Evolutionary conservation across 2,329 filamentous ascomycete species (phyloP), one percentile per base, ranked within the genome.

Genomic region (Neurospora crassa): DNA sequence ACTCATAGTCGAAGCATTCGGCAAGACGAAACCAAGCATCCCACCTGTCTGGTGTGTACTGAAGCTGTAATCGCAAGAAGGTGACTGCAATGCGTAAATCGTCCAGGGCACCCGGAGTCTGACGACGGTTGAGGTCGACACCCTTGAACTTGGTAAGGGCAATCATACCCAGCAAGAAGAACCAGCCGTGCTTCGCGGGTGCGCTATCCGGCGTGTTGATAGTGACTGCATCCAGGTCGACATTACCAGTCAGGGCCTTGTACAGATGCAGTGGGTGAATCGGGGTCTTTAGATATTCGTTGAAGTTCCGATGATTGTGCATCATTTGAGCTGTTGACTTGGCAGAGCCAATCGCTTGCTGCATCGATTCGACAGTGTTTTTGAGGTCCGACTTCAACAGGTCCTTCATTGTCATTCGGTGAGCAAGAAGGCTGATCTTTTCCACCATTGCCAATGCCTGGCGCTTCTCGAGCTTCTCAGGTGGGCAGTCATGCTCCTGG

Each of bases 371-470:
- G 72, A 99, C 96, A 0, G 94, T 93, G 18, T 86, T 89, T 79
- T 95, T 96, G 70, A 99, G 84, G 71, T 98, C 93, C 18, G 94
- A 96, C 79, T 97, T 98, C 18, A 94, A 88, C 20, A 98, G 83
- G 75, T 98, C 96, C 77, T 95, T 97, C 83, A 97, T 92, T 29
- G 92, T 90, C 84, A 97, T 91, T 73, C 92, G 90, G 68, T 91
- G 90, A 2, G 93, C 93, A 71, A 97, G 89, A 43, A 88, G 84
- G 77, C 96, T 91, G 45, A 98, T 88, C 77, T 94, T 92, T 73
- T 97, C 92, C 12, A 97, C 89, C 68, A 97, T 86, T 74, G 91
- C 89, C 77, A 94, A 86, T 0, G 94, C 94, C 71, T 93, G 93
- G 45, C 89, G 87, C 76, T 90, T 91, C 78, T 97, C 94, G 1